phyloP scores from a whole-genome alignment of 2,329 filamentous ascomycete species.

The Diaporthe vexans region DNA sequence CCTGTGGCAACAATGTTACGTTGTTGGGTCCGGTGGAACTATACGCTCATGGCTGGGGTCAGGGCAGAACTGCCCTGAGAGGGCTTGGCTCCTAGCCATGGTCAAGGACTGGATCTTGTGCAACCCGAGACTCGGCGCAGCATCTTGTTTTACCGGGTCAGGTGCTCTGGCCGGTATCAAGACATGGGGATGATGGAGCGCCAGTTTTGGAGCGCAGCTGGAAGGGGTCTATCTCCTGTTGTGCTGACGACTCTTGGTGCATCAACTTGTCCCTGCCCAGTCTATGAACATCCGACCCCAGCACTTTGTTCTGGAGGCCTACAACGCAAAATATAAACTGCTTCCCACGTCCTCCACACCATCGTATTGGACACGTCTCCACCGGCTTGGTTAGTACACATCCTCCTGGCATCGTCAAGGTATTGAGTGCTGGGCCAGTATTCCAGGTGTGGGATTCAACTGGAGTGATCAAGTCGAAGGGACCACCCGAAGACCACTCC shows the following conservation, averaged over 20 bases:
- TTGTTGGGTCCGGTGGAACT: neutral
- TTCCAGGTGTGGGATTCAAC: neutral
- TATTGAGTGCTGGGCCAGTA: neutral
- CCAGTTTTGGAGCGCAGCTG: neutral
- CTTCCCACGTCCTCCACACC: neutral
- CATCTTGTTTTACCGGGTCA: slow-evolving; percentile 22
- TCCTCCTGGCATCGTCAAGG: neutral
- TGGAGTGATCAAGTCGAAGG: neutral
- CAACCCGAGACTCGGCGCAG: slow-evolving; percentile 13
- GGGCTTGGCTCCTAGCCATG: neutral
- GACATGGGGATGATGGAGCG: neutral
- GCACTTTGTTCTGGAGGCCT: neutral
- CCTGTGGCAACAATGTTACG: neutral
- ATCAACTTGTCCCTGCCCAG: neutral
- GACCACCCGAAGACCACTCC: neutral
- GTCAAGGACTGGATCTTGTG: neutral
- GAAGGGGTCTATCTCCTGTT: neutral
- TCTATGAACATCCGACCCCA: neutral
- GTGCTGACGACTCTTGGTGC: neutral
- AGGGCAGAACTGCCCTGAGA: neutral
- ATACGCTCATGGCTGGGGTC: neutral
- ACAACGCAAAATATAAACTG: neutral
- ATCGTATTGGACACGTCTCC: neutral
- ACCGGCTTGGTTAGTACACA: neutral
- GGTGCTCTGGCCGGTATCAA: neutral